A percentile compares a stretch with the other conserved stretches of the same genome.
Evolutionary conservation across 495 filamentous ascomycete species (phyloP).

Genomic region (Penicillium turbatum): DNA sequence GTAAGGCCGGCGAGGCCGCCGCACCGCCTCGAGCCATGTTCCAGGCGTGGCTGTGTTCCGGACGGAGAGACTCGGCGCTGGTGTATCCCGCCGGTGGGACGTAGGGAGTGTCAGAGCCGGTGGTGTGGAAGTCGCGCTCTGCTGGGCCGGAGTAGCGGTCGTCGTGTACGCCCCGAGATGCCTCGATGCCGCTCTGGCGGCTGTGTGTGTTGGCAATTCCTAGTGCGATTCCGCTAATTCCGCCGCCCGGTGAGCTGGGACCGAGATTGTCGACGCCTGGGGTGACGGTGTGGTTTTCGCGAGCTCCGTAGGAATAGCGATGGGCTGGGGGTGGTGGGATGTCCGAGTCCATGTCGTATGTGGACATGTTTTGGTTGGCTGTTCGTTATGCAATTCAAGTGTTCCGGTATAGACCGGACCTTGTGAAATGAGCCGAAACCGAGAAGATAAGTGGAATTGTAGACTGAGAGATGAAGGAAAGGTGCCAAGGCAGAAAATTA

Average conservation of each 20-base stretch:
- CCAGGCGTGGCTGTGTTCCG: conserved; percentile 38
- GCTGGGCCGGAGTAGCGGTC: conserved; percentile 34
- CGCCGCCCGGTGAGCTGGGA: conserved; percentile 65
- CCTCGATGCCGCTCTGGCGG: conserved; percentile 68
- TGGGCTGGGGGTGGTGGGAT: conserved; percentile 16
- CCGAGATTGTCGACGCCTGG: conserved; percentile 75
- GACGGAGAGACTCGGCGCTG: conserved; percentile 27
- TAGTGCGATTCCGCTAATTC: conserved; percentile 70
- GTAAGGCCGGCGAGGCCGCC: conserved; percentile 37
- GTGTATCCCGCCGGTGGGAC: conserved; percentile 29
- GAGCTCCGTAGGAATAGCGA: conserved; percentile 11
- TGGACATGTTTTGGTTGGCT: not conserved
- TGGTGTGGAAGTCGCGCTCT: conserved; percentile 43
- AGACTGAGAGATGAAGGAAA: conserved; percentile 6
- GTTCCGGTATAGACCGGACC: not conserved
- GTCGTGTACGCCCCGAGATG: conserved; percentile 48
- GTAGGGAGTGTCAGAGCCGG: conserved; percentile 44
- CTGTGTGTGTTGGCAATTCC: conserved; percentile 69
- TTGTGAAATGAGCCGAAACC: not conserved
- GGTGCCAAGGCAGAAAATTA: not conserved
- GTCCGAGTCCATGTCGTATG: conserved; percentile 6
- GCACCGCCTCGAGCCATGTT: conserved; percentile 32
- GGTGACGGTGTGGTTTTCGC: conserved; percentile 54
- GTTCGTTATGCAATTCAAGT: not conserved
- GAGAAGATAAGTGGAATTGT: not conserved